Percentiles rank a stretch among this genome's conserved stretches.
Conservation (phyloP, 352 stramenopile species). For the Achlya hypogyna region DNA sequence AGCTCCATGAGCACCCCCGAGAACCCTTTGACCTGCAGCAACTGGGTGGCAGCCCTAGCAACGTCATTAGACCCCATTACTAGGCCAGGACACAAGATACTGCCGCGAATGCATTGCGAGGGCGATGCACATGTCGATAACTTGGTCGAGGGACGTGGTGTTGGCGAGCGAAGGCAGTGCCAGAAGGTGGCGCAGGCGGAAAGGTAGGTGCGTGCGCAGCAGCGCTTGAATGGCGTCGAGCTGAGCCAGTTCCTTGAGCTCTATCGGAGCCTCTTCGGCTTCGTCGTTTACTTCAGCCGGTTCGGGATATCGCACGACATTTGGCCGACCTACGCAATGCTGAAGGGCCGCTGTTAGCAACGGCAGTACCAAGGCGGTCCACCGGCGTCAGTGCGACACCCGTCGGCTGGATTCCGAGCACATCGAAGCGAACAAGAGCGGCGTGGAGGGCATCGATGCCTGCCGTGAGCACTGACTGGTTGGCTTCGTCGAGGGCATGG, state of each 20-base stretch:
- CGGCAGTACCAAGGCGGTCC: constrained; percentile 1
- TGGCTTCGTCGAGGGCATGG: constrained; percentile 51
- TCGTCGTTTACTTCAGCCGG: constrained; percentile 20
- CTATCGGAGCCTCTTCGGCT: constrained; percentile 28
- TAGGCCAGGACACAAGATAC: background rate
- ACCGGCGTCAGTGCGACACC: background rate
- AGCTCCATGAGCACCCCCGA: background rate
- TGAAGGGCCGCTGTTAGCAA: background rate
- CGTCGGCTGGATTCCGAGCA: background rate
- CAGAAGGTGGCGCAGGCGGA: constrained; percentile 43
- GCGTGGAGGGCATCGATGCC: constrained; percentile 43
- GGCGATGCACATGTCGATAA: constrained; percentile 45
- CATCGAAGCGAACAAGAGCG: constrained; percentile 34
- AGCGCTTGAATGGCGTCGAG: constrained; percentile 52
- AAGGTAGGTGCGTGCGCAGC: constrained; percentile 43
- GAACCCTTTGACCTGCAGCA: background rate
- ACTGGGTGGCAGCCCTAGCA: background rate
- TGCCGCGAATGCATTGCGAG: constrained; percentile 43
- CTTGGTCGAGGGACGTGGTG: constrained; percentile 32
- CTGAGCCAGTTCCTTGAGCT: constrained; percentile 37
- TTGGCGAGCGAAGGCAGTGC: constrained; percentile 31
- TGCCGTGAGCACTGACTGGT: constrained; percentile 44
- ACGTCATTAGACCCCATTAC: background rate
- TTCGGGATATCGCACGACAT: constrained; percentile 48
- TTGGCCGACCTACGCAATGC: background rate